A percentile compares a stretch with the other conserved stretches of the same genome.
These are phyloP conservation scores for Quercus glauca DNA, from an alignment of 306 rosid species.

Conservation along the genomic window DNA sequence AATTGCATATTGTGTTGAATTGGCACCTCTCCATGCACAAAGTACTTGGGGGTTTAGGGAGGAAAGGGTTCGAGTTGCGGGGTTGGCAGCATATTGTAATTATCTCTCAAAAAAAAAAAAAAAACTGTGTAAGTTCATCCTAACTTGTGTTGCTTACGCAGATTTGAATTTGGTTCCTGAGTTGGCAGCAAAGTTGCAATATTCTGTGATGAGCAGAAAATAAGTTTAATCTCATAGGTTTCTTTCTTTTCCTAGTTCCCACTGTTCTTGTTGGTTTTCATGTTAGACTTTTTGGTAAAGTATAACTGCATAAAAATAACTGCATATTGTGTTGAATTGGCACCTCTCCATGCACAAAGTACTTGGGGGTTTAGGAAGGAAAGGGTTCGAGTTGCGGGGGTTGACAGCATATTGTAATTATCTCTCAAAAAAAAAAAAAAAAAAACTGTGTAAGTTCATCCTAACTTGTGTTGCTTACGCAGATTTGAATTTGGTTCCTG, in stretches of 20 bases:
- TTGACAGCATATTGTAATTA: too few relatives aligned
- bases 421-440: background rate
- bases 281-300: background rate
- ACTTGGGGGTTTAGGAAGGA: too few relatives aligned
- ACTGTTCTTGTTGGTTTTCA: background rate
- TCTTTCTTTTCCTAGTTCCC: background rate
- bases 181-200: constrained; percentile 53
- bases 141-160: constrained; percentile 32
- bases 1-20: too few relatives aligned
- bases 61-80: too few relatives aligned
- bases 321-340: too few relatives aligned
- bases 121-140: constrained; percentile 11
- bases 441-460: constrained; percentile 6
- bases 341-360: too few relatives aligned
- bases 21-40: too few relatives aligned
- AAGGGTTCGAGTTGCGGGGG: too few relatives aligned
- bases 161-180: constrained; percentile 65
- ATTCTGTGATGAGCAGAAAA: background rate
- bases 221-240: background rate
- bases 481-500: constrained; percentile 67
- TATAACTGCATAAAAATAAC: background rate
- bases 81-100: too few relatives aligned
- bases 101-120: background rate
- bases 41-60: too few relatives aligned
- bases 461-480: constrained; percentile 26